Base-by-base conservation (phyloP, 306 rosid genomes). In the Echinosophora koreensis region DNA sequence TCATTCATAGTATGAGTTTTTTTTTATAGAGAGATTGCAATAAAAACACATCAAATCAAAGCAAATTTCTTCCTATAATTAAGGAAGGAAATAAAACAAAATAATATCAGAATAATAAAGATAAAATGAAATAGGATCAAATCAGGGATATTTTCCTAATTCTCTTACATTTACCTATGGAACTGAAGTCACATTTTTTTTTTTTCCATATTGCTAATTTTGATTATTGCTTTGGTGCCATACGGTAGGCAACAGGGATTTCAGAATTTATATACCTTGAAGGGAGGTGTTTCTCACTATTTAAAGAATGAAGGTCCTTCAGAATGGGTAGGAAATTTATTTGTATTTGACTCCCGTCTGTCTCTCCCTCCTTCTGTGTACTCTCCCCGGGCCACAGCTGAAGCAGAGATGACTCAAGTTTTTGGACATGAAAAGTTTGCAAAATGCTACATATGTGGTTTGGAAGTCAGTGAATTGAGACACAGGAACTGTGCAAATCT, bases 401-500 rank as follows among this genome's bases (percentile, higher is more conserved):
- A 86, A 83, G 80, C 81, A 71, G 59, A 44, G 79, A 78, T 2
- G 14, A 69, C 42, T 78, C 73, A 80, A 60, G 73, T 51, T 83
- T 86, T 82, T 59, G 69, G 51, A 47, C 79, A 86, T 78, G 85
- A 73, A 56, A 64, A 82, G 78, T 95, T 92, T 47, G 96, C 96
- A 32, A 85, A 88, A 80, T 95, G 98, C 88, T 87, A 85, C 77
- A 17, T 86, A 47, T 92, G 97, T 73, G 64, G 74, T 81, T 86
- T 75, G 57, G 82, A 84, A 75, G 96, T 92, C 78, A 68, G 77
- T 69, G 92, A 89, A 84, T 78, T 95, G 66, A 88, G 91, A 87
- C 98, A 95, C 49, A 87, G 97, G 65, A 92, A 95, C 84, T 92
- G 97, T 61, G 97, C 97, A 61, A 95, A 95, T 88, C 82, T 92